Evolutionary conservation across 129 eudicot genomes (phyloP).

Genomic region (Helichrysum umbraculigerum): DNA sequence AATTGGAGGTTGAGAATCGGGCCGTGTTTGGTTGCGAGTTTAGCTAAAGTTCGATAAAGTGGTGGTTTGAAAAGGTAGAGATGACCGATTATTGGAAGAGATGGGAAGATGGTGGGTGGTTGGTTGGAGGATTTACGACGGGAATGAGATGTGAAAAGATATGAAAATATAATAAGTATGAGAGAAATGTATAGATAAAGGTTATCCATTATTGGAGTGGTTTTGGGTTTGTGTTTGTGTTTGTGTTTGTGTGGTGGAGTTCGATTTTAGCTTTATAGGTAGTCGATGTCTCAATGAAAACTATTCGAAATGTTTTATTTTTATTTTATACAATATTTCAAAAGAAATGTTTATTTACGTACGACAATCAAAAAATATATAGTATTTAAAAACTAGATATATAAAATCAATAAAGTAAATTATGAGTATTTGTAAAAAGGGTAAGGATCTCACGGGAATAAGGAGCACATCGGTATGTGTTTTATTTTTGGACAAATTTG

Average conservation of each 20-base stretch:
- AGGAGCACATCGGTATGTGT: too few species aligned
- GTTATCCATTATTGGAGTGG: constrained; percentile 24
- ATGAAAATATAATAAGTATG: constrained; percentile 9
- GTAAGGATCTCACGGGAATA: too few species aligned
- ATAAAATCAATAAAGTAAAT: too few species aligned
- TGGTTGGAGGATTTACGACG: constrained; percentile 34
- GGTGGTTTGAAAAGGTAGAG: constrained; percentile 42
- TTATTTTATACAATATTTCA: too few species aligned
- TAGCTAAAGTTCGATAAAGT: constrained; percentile 32
- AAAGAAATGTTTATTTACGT: too few species aligned
- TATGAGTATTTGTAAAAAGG: too few species aligned
- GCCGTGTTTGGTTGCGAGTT: constrained; percentile 35
- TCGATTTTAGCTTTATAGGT: not conserved
- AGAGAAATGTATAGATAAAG: constrained; percentile 23
- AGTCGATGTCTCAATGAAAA: too few species aligned
- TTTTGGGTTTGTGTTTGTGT: constrained; percentile 17
- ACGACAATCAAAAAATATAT: too few species aligned
- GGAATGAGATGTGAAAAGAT: constrained; percentile 24
- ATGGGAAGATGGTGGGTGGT: constrained; percentile 41
- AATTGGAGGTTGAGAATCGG: constrained; percentile 39
- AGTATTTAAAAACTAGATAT: too few species aligned
- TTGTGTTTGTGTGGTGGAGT: not conserved
- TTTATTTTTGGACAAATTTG: too few species aligned
- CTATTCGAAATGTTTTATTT: too few species aligned
- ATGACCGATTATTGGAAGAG: constrained; percentile 50